These are phyloP conservation scores for Xylaria sp. DNA, from an alignment of 2,329 filamentous ascomycete genomes.

Conservation along the genomic window DNA sequence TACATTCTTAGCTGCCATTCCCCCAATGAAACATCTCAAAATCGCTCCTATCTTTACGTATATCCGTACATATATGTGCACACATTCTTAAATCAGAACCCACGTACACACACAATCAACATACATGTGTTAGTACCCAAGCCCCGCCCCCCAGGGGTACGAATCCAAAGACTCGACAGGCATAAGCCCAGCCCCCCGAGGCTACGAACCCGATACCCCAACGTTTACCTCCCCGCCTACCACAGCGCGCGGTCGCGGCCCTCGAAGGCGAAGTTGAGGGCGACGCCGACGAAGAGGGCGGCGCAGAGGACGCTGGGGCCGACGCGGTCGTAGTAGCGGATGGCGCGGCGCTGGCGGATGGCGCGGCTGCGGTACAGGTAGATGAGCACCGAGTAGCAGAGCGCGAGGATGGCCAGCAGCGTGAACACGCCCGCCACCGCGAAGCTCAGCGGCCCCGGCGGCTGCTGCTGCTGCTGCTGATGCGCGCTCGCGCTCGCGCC, in stretches of 20 bases:
- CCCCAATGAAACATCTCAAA: not conserved
- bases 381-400: constrained; percentile 81
- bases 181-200: too few species aligned
- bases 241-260: constrained; percentile 63
- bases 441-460: constrained; percentile 61
- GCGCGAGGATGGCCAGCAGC: constrained; percentile 71
- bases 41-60: too few species aligned
- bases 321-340: constrained; percentile 87
- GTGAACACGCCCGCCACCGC: constrained; percentile 79
- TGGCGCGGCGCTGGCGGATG: constrained; percentile 81
- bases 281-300: constrained; percentile 73
- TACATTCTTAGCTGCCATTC: not conserved
- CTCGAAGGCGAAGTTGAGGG: constrained; percentile 79
- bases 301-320: constrained; percentile 79
- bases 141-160: too few species aligned
- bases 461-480: too few species aligned
- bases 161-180: too few species aligned
- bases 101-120: not conserved
- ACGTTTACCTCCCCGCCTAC: too few species aligned
- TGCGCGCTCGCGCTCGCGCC: too few species aligned
- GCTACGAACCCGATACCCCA: too few species aligned
- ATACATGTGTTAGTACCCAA: too few species aligned
- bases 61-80: not conserved
- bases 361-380: constrained; percentile 88
- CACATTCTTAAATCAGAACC: not conserved